Evolutionary conservation across 768 basidiomycete species (phyloP).

Genomic region (Mycena galericulata): DNA sequence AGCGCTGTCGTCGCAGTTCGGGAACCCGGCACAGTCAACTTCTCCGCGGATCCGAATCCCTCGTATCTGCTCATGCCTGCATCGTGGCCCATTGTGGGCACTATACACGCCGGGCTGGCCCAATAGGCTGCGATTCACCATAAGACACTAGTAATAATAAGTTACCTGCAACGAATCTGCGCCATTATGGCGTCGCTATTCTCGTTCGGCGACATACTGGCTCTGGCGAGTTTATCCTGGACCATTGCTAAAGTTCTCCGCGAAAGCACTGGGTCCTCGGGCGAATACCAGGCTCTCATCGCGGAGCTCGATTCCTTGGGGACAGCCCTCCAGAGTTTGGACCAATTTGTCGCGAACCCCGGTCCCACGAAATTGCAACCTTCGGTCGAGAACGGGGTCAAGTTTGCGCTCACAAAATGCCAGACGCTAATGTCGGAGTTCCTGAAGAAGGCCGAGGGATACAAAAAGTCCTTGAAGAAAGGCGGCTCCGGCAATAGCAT

Average conservation of each 20-base stretch:
- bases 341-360: constrained; percentile 5
- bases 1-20: not conserved
- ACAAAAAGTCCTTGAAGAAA: constrained; percentile 4
- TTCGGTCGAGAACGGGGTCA: constrained; percentile 3
- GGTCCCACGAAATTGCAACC: not conserved
- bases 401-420: not conserved
- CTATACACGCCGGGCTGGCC: not conserved
- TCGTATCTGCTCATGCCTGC: too few relatives aligned
- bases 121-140: not conserved
- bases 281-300: constrained; percentile 4
- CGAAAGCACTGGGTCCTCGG: constrained; percentile 1
- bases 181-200: not conserved
- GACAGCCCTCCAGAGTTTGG: not conserved
- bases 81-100: not conserved
- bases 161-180: not conserved
- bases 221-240: not conserved
- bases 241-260: constrained; percentile 1
- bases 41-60: too few relatives aligned
- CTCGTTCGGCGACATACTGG: constrained; percentile 9
- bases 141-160: not conserved
- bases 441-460: not conserved
- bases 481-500: constrained; percentile 2
- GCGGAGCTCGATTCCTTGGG: constrained; percentile 7
- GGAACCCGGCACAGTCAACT: not conserved
- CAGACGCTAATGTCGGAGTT: not conserved